Evolutionary conservation across 2,329 filamentous ascomycete species (phyloP).

Genomic region (Colletotrichum sp.): DNA sequence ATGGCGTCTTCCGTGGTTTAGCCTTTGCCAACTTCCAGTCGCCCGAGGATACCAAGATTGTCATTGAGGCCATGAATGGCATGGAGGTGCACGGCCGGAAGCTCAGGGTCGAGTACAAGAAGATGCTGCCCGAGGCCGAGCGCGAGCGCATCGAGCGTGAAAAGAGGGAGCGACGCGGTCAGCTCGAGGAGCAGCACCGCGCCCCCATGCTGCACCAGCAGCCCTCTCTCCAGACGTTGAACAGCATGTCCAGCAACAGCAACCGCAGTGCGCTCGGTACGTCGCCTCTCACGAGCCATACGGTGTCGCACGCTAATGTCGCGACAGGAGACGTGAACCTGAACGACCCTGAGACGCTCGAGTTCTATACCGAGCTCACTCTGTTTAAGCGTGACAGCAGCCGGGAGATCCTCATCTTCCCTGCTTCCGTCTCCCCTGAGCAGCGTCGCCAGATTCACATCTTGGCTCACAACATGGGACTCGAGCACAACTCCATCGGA

Average conservation of each 20-base stretch:
- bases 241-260: conserved; percentile 69
- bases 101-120: conserved; percentile 97
- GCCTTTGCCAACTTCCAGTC: conserved; percentile 99
- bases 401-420: conserved; percentile 84
- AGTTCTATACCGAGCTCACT: conserved; percentile 88
- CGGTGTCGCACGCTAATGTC: conserved; percentile 18
- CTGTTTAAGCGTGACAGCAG: conserved; percentile 83
- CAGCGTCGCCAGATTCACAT: conserved; percentile 93
- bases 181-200: conserved; percentile 95
- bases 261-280: conserved; percentile 35
- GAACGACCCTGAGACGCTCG: conserved; percentile 86
- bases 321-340: conserved; percentile 74
- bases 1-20: conserved; percentile 92
- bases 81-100: conserved; percentile 95
- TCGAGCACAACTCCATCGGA: conserved; percentile 90
- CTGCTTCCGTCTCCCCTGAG: conserved; percentile 77
- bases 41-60: conserved; percentile 87
- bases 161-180: conserved; percentile 93
- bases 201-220: conserved; percentile 80
- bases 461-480: conserved; percentile 90
- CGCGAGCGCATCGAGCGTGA: conserved; percentile 95
- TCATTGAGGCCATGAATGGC: conserved; percentile 94
- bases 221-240: conserved; percentile 82
- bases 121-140: conserved; percentile 96
- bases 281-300: neutral